Base-by-base conservation (phyloP, 2,329 filamentous ascomycete genomes). In the Sclerotinia minor region DNA sequence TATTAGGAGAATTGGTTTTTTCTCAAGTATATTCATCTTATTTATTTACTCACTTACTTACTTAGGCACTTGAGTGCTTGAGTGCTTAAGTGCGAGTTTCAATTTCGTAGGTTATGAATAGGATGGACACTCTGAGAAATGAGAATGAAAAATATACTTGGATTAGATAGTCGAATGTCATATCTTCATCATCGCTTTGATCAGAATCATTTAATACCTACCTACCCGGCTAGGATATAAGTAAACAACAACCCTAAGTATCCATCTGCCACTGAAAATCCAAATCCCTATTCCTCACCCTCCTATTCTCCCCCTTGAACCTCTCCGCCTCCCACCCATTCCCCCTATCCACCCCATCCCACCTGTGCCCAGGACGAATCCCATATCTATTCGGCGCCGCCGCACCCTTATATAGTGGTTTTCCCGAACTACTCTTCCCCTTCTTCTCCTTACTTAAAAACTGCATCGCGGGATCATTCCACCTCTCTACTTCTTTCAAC, bases 251-350 rank as follows among this genome's bases (percentile, higher is more conserved):
- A 38, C 50, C n/a, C 32, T 84, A 95, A 79, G 93, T 92, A 80
- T 97, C 95, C 90, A 96, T 95, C 82, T 97, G 92, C 95, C 94
- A 99, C 44, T 90, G 88, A 79, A 97, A 98, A 74, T 94, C 89
- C 75, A 98, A 79, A 44, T 89, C 89, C 79, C 91, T 90, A 73
- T 90, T 87, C 77, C 93, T 88, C 75, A 89, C 87, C 73, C 86
- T 86, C 73, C 87, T 83, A 78, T 97, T 97, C 72, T 94, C 82
- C 2, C 93, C 92, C 77, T 91, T 92, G 80, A 98, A 98, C 81
- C 94, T 91, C 77, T 97, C 90, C 70, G 87, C 90, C 81, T 99
- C 95, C 77, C 97, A 98, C 0, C 94, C 94, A 80, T 92, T 99
- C 26, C 92, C 85, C 72, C 95, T 84, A 82, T 99, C 95, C 24